Base-by-base conservation (phyloP, 2,329 filamentous ascomycete species). In the Aspergillus nomiae region DNA sequence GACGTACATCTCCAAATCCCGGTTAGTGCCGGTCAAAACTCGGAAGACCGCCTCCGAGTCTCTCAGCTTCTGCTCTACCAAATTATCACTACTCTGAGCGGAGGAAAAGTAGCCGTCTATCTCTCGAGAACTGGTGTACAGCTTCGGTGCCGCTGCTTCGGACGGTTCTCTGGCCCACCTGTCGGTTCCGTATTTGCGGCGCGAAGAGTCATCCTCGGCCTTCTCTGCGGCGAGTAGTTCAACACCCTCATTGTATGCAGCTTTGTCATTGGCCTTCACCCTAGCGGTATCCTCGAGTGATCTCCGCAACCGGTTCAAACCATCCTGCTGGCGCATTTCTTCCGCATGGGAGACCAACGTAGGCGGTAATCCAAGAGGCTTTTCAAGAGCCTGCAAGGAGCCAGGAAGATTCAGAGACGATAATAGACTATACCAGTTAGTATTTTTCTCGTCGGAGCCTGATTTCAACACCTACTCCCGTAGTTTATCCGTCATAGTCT, bases 381-480 rank as follows among this genome's bases (percentile, higher is more conserved):
- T 98, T 75, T 99, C 95, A 1, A 98, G 84, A 0, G 95, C 95
- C 75, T 99, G 95, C 4, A 99, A 80, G 1, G 94, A 96, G 0
- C 95, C 95, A 0, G 95, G 95, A 0, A 99, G 85, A 63, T 96
- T 95, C 16, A 98, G 82, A 0, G 90, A 94, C 21, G 91, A 88
- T 26, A 98, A 81, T 0, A 94, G 76, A 63, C 80, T 82, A 56
- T 4, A 48, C 3, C 21, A 21, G 56, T 70, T 60, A 73, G 70
- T 60, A 62, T 38, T 12, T 8, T 28, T 30, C 21, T 34, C 26
- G 9, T 34, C 28, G 19, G 6, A 21, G 10, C 28, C 7, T 32
- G 19, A 32, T 11, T 14, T 12, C 12, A n/a, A 21, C 19, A 73
- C 78, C 81, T 74, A 82, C 69, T 92, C 89, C 71, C 96, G 91